Evolutionary conservation across 2,329 filamentous ascomycete genomes (phyloP).

Genomic region (Sclerotinia spermophila): DNA sequence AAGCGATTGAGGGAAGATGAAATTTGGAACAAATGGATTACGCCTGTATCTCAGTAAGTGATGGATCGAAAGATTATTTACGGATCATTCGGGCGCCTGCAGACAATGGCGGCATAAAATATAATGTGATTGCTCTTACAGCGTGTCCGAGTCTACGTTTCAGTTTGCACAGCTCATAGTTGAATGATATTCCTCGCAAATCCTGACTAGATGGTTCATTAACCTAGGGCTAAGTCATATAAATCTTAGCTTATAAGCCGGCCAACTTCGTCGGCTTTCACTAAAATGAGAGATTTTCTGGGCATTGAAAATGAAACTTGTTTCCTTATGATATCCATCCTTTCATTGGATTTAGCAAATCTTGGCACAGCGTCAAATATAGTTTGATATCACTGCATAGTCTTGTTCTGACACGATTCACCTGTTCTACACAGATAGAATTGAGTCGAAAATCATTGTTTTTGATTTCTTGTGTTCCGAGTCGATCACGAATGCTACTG

Average conservation of each 20-base stretch:
- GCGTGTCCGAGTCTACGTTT: background rate
- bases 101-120: no score
- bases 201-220: background rate
- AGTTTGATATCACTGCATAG: background rate
- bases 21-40: slow-evolving; percentile 7
- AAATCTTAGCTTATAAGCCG: no score
- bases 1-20: slow-evolving; percentile 10
- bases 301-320: background rate
- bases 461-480: background rate
- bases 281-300: background rate
- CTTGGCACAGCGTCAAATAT: background rate
- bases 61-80: background rate
- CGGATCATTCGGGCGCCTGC: no score
- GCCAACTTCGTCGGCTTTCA: background rate
- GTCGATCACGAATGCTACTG: background rate
- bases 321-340: background rate
- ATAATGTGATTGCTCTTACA: background rate
- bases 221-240: rapidly evolving
- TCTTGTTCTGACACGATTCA: background rate
- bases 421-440: background rate
- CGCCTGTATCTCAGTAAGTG: background rate
- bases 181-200: background rate
- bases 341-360: background rate
- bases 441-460: background rate
- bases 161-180: no score